These are phyloP conservation scores for Brassica cretica DNA, from an alignment of 345 rosid genomes.

Conservation along the genomic window DNA sequence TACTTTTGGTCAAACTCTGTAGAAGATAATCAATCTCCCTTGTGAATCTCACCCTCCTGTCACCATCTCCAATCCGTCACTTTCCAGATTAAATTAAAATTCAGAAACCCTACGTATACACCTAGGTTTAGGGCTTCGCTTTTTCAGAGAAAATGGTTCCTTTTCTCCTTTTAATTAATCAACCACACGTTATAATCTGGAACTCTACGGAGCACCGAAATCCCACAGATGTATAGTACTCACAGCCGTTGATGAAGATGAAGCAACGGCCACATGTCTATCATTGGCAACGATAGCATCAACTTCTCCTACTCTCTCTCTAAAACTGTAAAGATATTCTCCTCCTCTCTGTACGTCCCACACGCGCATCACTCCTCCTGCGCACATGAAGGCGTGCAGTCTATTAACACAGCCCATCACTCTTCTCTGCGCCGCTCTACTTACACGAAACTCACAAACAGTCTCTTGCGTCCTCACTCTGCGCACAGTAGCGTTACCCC, in stretches of 20 bases:
- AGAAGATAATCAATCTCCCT: constrained; percentile 30
- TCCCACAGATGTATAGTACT: constrained; percentile 76
- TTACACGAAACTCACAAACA: constrained; percentile 53
- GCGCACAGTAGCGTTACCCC: constrained; percentile 65
- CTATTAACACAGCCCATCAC: constrained; percentile 69
- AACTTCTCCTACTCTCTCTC: constrained; percentile 57
- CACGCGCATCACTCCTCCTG: constrained; percentile 59
- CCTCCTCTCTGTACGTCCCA: constrained; percentile 58
- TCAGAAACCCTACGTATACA: constrained; percentile 38
- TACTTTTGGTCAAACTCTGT: constrained; percentile 42
- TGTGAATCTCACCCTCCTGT: constrained; percentile 33
- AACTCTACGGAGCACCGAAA: constrained; percentile 60
- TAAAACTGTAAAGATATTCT: constrained; percentile 46
- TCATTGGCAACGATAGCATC: constrained; percentile 64
- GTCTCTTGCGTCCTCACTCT: constrained; percentile 43
- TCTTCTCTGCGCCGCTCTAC: constrained; percentile 37
- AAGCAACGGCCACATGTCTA: constrained; percentile 74
- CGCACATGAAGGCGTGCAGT: constrained; percentile 66
- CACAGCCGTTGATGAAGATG: constrained; percentile 38
- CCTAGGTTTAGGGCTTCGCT: constrained; percentile 38
- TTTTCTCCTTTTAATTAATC: not conserved
- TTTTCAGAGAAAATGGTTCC: constrained; percentile 11
- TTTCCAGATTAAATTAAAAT: constrained; percentile 28
- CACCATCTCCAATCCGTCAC: constrained; percentile 17
- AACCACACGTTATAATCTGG: constrained; percentile 15